A percentile compares a stretch with the other conserved stretches of the same genome.
phyloP scores from a whole-genome alignment of 257 asterid genomes.

The Solanum lycopersicoides region DNA sequence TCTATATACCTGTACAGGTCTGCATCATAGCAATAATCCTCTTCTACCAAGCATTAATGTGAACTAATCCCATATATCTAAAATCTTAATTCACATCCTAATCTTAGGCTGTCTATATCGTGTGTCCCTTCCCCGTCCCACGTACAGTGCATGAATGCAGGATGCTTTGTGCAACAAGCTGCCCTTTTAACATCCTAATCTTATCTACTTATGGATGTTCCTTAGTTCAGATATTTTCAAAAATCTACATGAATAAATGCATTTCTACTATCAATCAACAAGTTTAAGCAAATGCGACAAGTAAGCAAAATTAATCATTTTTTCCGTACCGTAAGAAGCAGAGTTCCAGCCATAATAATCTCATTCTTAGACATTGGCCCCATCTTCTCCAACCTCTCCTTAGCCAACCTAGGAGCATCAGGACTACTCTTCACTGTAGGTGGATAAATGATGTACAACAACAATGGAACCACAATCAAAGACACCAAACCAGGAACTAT shows the following conservation, averaged over 20 bases:
- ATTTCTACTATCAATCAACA: background rate
- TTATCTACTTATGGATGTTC: background rate
- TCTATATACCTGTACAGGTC: background rate
- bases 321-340: constrained; percentile 65
- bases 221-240: background rate
- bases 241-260: background rate
- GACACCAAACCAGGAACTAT: constrained; percentile 87
- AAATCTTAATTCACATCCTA: background rate
- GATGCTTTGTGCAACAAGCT: background rate
- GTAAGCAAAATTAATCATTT: background rate
- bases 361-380: constrained; percentile 94
- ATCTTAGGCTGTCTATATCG: background rate
- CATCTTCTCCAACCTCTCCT: constrained; percentile 82
- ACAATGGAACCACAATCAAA: constrained; percentile 62
- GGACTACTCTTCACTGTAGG: constrained; percentile 88
- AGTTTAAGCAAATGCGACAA: background rate
- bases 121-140: background rate
- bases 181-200: background rate
- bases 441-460: constrained; percentile 71
- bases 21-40: background rate
- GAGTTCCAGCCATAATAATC: constrained; percentile 90
- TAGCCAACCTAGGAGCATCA: constrained; percentile 92
- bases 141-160: background rate
- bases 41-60: background rate
- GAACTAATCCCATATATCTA: background rate